phyloP scores from a whole-genome alignment of 176 grass and related monocot species.

The Triticum dicoccoides region DNA sequence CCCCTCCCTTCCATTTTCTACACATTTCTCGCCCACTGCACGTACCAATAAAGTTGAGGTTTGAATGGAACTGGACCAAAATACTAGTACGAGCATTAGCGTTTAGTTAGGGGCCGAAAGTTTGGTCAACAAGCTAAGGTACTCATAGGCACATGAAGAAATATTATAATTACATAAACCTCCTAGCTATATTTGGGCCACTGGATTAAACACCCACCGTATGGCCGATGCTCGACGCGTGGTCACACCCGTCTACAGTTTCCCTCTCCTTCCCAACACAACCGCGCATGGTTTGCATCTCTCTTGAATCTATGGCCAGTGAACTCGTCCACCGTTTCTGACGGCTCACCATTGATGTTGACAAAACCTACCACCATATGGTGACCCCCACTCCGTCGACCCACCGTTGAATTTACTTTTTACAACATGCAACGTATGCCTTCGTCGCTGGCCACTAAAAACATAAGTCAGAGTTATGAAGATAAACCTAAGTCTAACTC shows the following conservation, averaged over 20 bases:
- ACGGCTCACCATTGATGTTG: neutral
- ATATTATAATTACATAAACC: neutral
- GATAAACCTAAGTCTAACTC: neutral
- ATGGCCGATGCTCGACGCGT: neutral
- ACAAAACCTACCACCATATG: neutral
- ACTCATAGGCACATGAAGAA: neutral
- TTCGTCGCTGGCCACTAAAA: neutral
- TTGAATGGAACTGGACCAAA: neutral
- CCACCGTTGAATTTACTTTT: too few species aligned
- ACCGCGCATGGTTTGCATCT: neutral
- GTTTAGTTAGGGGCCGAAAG: neutral
- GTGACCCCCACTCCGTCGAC: too few species aligned
- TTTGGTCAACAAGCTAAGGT: neutral
- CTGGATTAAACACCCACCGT: neutral
- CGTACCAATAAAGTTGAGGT: slow-evolving; percentile 13
- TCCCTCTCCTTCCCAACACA: neutral
- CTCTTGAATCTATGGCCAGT: neutral
- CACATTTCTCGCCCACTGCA: neutral
- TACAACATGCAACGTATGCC: too few species aligned
- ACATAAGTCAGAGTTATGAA: neutral
- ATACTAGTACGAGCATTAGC: neutral
- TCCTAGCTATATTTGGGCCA: neutral
- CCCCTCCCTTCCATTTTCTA: neutral
- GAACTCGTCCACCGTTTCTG: neutral
- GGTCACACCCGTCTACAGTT: neutral